Evolutionary conservation across 2,329 filamentous ascomycete species (phyloP), one percentile per base, ranked within the genome.

Genomic region (Trichoderma arundinaceum): DNA sequence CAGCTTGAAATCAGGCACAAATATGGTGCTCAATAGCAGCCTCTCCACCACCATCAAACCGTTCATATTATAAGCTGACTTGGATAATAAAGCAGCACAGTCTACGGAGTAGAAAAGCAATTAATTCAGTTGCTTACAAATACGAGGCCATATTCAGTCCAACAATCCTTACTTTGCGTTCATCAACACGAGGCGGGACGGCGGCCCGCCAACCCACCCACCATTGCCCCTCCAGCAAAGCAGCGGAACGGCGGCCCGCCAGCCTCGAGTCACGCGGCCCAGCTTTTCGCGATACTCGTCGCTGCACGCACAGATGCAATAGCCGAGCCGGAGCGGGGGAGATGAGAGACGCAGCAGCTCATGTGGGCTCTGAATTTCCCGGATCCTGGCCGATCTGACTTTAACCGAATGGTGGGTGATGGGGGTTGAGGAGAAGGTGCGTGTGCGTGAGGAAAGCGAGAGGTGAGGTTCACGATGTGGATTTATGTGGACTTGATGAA

Each of bases 161-260:
- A 28, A 28, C 2, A 38, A 35, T 17, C n/a, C 9, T 7, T 13
- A 12, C 33, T 8, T 3, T 9, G 6, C 49, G 15, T 5, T 4
- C 3, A 10, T 10, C 4, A 19, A 35, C 52, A 43, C 15, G 5
- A 7, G 17, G 58, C 48, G 58, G 58, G 41, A 9, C 22, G 56
- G 58, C 58, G 58, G 58, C 58, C 58, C 58, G 58, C 48, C 58
- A 13, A 7, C 28, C 35, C 54, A 43, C 54, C 8, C 17, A 39
- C 12, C 53, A 9, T 13, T 12, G 1, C 28, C 15, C n/a, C n/a
- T 12, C 22, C n/a, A 41, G 10, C 22, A 19, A 15, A 33, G 32
- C 49, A 35, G 15, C 49, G 49, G 49, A 10, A 38, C 12, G 15
- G 49, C 49, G 49, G 49, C 49, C 49, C 49, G 46, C n/a, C 32